Evolutionary conservation across 352 stramenopile species (phyloP).

Genomic region (Pythium apleroticum): DNA sequence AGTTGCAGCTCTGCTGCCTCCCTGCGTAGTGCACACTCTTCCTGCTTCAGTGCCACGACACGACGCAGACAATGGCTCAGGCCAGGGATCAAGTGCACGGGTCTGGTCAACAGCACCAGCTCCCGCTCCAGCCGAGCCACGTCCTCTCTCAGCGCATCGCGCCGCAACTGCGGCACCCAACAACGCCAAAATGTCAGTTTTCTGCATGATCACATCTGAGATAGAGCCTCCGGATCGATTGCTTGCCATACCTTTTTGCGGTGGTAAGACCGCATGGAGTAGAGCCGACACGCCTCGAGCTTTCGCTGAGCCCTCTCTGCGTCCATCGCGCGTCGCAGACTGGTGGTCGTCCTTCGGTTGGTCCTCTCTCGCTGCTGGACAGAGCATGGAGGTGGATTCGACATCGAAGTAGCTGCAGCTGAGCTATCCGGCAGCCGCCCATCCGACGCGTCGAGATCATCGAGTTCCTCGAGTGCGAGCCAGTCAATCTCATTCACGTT

Average conservation of each 20-base stretch:
- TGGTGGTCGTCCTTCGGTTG: not conserved
- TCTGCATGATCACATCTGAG: not conserved
- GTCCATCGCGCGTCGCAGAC: not conserved
- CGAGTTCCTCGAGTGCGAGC: not conserved
- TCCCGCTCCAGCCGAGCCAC: not conserved
- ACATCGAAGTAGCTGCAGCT: not conserved
- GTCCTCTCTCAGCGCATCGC: not conserved
- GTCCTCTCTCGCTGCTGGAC: not conserved
- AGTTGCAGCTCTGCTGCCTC: not conserved
- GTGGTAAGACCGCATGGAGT: not conserved
- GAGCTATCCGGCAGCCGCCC: not conserved
- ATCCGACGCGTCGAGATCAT: not conserved
- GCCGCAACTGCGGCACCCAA: not conserved
- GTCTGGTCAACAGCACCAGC: not conserved
- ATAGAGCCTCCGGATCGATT: not conserved
- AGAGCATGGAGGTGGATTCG: not conserved
- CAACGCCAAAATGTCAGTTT: not conserved
- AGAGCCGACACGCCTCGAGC: not conserved
- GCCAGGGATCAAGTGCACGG: not conserved
- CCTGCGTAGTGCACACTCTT: not conserved
- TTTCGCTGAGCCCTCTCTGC: not conserved
- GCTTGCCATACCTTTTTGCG: not conserved
- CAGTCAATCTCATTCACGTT: not conserved
- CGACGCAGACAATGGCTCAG: not conserved
- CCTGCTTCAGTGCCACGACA: not conserved